Base-by-base conservation (phyloP, 106 monocot genomes). In the Xerophyta viscosa region DNA sequence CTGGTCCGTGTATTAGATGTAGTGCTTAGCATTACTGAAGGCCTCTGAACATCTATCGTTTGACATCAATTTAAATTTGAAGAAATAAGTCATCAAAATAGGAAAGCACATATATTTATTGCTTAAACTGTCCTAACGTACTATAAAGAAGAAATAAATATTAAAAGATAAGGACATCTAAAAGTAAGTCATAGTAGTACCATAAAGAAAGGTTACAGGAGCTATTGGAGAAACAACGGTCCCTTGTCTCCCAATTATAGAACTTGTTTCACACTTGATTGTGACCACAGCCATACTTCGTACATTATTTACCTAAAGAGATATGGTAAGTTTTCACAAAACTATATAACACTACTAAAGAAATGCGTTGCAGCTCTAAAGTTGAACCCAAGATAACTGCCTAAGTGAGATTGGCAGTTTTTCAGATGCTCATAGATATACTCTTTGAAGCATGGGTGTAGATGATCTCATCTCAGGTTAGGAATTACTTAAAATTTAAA, bases 201-300 rank as follows among this genome's bases (percentile, higher is more conserved):
- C 85, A 59, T 80, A 85, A 46, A 85, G 76, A 29, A 85, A 85
- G 30, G 80, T 76, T 46, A 68, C 36, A 25, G 85, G 71, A 55
- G 65, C 66, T 26, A 57, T 28, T 37, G 64, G 52, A 63, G 62
- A 76, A 64, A 71, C 68, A 17, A 71, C 75, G 57, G 79, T 84
- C 30, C 75, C 84, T 48, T 79, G 79, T 53, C 84, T 71, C 64
- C 79, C 75, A 25, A 76, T 64, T 63, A 84, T 75, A 53, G 67
- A 57, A 33, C 37, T 72, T 23, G 68, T 50, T 21, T 71, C 68
- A 54, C 71, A 79, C 27, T 55, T 70, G 37, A 84, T 43, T 27
- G 79, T 75, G 31, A 84, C 71, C 27, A 79, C 46, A 45, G 71
- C 52, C 44, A 71, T 65, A 53, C 56, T 72, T 37, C 75, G 56